A percentile compares a stretch with the other conserved stretches of the same genome.
These are phyloP conservation scores for Teratosphaeria gauchensis DNA, from an alignment of 2,329 filamentous ascomycete species.

Conservation along the genomic window DNA sequence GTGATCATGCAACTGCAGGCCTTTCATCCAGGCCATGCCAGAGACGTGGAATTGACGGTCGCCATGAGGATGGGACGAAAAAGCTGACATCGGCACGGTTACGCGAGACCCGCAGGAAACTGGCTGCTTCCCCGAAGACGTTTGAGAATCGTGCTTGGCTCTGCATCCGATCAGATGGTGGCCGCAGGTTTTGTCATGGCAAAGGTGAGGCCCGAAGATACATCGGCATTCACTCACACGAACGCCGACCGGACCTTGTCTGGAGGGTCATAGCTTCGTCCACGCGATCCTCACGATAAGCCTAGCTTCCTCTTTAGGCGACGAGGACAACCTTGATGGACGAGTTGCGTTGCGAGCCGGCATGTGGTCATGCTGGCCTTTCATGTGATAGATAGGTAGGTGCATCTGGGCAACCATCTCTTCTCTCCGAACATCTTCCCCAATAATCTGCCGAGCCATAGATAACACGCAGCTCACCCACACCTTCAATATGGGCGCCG, in stretches of 20 bases:
- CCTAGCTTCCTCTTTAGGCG: not conserved
- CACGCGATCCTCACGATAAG: not conserved
- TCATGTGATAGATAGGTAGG: not conserved
- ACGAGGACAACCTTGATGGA: not conserved
- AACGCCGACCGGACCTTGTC: not conserved
- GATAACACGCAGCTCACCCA: not conserved
- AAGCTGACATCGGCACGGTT: not conserved
- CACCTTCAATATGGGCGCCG: slow-evolving; percentile 14
- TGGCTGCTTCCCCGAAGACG: not conserved
- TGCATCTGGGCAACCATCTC: not conserved
- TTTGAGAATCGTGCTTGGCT: not conserved
- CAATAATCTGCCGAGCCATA: not conserved
- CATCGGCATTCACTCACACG: not conserved
- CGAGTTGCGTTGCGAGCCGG: not conserved
- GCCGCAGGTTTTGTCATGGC: not conserved
- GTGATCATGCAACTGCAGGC: not conserved
- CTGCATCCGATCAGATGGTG: not conserved
- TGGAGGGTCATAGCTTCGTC: not conserved
- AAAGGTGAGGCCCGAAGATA: not conserved
- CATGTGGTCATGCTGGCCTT: not conserved
- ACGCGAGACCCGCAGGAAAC: not conserved
- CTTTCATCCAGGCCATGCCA: not conserved
- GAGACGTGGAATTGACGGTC: not conserved
- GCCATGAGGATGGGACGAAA: not conserved
- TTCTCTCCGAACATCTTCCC: not conserved